phyloP scores from a whole-genome alignment of 2,329 filamentous ascomycete species.

The Cytospora chrysosperma region DNA sequence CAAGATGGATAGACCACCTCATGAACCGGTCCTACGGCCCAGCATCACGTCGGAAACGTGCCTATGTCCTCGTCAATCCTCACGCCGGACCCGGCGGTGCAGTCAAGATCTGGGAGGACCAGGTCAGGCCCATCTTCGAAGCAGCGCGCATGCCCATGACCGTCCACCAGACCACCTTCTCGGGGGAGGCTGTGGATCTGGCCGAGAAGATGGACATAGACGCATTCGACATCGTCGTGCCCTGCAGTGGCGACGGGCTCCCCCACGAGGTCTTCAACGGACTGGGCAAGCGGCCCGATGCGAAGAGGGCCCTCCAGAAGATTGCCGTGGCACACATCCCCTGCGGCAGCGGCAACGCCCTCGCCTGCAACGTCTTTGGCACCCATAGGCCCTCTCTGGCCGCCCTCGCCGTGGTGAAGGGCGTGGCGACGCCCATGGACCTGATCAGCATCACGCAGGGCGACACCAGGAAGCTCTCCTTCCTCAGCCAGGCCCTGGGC shows the following conservation, averaged over 20 bases:
- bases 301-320: constrained; percentile 68
- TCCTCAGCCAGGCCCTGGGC: constrained; percentile 86
- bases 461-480: constrained; percentile 71
- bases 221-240: constrained; percentile 79
- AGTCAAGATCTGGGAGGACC: constrained; percentile 67
- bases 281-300: constrained; percentile 73
- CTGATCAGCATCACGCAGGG: constrained; percentile 86
- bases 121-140: constrained; percentile 79
- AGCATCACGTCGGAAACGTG: constrained; percentile 68
- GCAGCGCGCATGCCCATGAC: constrained; percentile 78
- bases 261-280: constrained; percentile 96
- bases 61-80: constrained; percentile 89
- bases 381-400: constrained; percentile 73
- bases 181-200: constrained; percentile 77
- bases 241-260: constrained; percentile 89
- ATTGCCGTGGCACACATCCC: constrained; percentile 85
- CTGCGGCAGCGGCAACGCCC: constrained; percentile 90
- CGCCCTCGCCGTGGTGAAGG: constrained; percentile 83
- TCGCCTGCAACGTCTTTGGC: constrained; percentile 87
- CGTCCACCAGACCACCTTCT: constrained; percentile 66
- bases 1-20: constrained; percentile 63
- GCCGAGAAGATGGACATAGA: constrained; percentile 73
- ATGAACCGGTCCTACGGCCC: constrained; percentile 68
- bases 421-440: constrained; percentile 79
- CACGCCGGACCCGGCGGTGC: constrained; percentile 82